A percentile compares a stretch with the other conserved stretches of the same genome.
Evolutionary conservation across 2,329 filamentous ascomycete genomes (phyloP).

Genomic region (Phialophora verrucosa): DNA sequence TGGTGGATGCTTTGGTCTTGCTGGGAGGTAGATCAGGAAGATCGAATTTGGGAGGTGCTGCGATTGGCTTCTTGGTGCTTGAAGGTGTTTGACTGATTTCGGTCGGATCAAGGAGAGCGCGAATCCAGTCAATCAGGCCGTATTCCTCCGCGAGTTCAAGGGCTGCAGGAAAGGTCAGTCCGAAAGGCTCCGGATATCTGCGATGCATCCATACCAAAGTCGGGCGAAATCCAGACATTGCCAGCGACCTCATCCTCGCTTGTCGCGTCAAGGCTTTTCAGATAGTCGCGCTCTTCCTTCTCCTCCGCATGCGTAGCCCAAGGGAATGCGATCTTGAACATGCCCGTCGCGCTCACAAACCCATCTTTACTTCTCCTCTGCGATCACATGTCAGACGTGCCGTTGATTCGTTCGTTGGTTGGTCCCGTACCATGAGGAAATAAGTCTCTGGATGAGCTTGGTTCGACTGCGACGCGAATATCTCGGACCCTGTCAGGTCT

Average conservation of each 20-base stretch:
- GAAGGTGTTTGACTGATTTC: constrained; percentile 72
- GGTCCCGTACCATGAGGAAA: constrained; percentile 77
- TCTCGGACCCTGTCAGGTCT: constrained; percentile 83
- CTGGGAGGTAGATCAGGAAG: constrained; percentile 62
- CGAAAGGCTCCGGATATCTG: constrained; percentile 23
- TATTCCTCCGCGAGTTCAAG: constrained; percentile 86
- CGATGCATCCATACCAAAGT: constrained; percentile 59
- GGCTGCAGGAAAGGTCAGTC: constrained; percentile 59
- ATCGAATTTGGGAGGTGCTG: constrained; percentile 80
- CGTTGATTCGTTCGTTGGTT: background rate
- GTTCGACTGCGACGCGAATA: constrained; percentile 76
- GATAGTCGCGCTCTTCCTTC: constrained; percentile 67
- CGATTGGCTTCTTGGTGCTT: constrained; percentile 75
- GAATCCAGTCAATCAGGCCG: constrained; percentile 82
- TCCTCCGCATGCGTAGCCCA: constrained; percentile 68
- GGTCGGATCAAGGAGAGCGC: constrained; percentile 86
- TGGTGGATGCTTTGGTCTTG: constrained; percentile 42
- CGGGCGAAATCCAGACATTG: constrained; percentile 92
- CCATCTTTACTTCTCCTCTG: constrained; percentile 70
- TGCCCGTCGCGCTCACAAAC: constrained; percentile 69
- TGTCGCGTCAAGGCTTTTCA: constrained; percentile 79
- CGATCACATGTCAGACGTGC: constrained; percentile 28
- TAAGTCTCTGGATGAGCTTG: constrained; percentile 79
- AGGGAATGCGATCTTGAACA: constrained; percentile 73
- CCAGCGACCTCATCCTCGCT: constrained; percentile 92